These are phyloP conservation scores for Phallus indusiatus DNA, from an alignment of 768 basidiomycete species.

Conservation along the genomic window DNA sequence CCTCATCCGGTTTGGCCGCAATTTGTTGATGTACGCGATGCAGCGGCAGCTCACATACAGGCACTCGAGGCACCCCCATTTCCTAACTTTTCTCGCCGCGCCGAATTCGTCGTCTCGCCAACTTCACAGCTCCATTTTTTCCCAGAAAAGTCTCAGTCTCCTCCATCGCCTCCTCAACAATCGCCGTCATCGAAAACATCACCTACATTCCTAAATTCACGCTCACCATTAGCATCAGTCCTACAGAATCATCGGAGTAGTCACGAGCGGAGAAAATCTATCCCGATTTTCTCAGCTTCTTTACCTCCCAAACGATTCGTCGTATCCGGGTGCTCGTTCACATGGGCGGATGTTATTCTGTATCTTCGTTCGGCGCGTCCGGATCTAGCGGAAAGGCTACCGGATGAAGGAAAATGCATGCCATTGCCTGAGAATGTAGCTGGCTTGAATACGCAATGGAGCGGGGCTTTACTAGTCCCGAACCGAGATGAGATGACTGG, in stretches of 20 bases:
- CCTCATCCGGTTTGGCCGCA: constrained; percentile 15
- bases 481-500: neutral
- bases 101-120: too few relatives aligned
- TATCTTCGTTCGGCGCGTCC: constrained; percentile 17
- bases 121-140: neutral
- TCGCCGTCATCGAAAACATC: too few relatives aligned
- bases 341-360: constrained; percentile 19
- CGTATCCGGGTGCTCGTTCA: constrained; percentile 17
- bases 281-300: neutral
- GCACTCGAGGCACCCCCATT: constrained; percentile 14
- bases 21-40: constrained; percentile 23
- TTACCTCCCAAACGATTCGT: constrained; percentile 17
- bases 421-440: neutral
- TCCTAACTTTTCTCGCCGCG: neutral
- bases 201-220: too few relatives aligned
- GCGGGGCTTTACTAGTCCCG: neutral
- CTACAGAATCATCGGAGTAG: neutral
- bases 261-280: neutral
- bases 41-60: constrained; percentile 22
- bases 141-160: too few relatives aligned
- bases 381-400: constrained; percentile 14
- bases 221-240: neutral
- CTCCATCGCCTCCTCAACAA: too few relatives aligned
- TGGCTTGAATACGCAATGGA: neutral
- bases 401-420: neutral